phyloP scores from a whole-genome alignment of 345 rosid genomes.

The Triadica sebifera region DNA sequence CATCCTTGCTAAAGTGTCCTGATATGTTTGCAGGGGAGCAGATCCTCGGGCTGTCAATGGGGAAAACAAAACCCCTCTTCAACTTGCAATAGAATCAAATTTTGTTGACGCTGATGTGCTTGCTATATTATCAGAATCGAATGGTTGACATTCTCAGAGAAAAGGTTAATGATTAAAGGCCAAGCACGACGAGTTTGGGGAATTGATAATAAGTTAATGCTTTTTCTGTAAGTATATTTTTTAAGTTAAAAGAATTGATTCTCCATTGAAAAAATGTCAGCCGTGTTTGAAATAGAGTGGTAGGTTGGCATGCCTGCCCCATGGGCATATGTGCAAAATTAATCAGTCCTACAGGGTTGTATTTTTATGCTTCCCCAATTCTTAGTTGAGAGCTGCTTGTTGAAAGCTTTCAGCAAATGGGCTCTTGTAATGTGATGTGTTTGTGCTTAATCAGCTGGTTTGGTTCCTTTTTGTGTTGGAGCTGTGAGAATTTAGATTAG shows the following conservation, averaged over 20 bases:
- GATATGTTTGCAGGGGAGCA: slow-evolving; percentile 70
- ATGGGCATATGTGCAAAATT: slow-evolving; percentile 29
- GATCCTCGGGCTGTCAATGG: slow-evolving; percentile 56
- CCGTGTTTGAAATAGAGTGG: slow-evolving; percentile 29
- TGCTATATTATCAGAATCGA: slow-evolving; percentile 59
- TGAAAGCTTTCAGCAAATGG: slow-evolving; percentile 21
- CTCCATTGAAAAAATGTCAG: slow-evolving; percentile 25
- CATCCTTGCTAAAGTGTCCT: background rate
- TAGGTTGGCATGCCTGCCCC: slow-evolving; percentile 43
- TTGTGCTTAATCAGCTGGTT: slow-evolving; percentile 20
- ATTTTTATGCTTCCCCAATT: slow-evolving; percentile 9
- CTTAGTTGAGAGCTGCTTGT: slow-evolving; percentile 22
- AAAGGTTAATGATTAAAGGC: background rate
- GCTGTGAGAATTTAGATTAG: slow-evolving; percentile 31
- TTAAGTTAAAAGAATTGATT: slow-evolving; percentile 22
- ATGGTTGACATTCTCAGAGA: slow-evolving; percentile 35
- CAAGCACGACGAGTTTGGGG: slow-evolving; percentile 24
- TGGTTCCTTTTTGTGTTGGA: slow-evolving; percentile 17
- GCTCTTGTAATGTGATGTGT: slow-evolving; percentile 23
- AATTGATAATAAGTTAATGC: slow-evolving; percentile 18
- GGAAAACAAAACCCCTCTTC: slow-evolving; percentile 66
- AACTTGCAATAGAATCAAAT: slow-evolving; percentile 56
- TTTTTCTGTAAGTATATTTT: slow-evolving; percentile 30
- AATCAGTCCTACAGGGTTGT: slow-evolving; percentile 19
- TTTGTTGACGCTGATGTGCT: slow-evolving; percentile 63